Evolutionary conservation across 306 rosid species (phyloP), one percentile per base, ranked within the genome.

Genomic region (Parietaria judaica): DNA sequence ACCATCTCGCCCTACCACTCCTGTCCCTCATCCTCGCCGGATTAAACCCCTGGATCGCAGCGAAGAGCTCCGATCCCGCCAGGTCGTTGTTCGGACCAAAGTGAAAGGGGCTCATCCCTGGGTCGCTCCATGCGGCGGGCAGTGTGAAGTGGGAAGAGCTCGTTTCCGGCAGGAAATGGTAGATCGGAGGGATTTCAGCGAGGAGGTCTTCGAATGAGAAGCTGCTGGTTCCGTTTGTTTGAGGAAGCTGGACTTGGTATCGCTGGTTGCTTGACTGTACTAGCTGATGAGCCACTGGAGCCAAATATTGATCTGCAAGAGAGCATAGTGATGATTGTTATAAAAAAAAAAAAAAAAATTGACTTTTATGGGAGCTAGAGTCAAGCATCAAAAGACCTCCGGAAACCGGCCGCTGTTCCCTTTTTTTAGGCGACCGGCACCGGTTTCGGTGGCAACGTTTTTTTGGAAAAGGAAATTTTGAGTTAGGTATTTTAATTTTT

Each of bases 1-100:
- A 72, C 86, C 86, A 76, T 53, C 66, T 64, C 38, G 76, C 88
- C 76, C 70, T 87, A 12, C 75, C 63, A 58, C 80, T 82, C 62
- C 59, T 74, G 17, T 11, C 73, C 64, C 53, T 63, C 41, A 67
- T 71, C 46, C 60, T 58, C 23, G 14, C 39, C 31, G 1, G 31
- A 23, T 23, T 23, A 43, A 60, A 63, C 49, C 48, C 53, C 0
- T 54, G 56, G 48, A 67, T 58, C 44, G 65, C 3, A 43, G 72
- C 39, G 49, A 60, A 51, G 53, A 48, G 38, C 16, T 54, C 65
- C 60, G 8, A 11, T 55, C 78, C 83, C 15, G 64, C 74, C 58
- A 50, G 74, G 38, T 37, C 76, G 14, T 37, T 58, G 54, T 54
- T 63, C 31, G 74, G 14, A 60, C 53, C 58, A 45, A 41, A 51